Evolutionary conservation across 2,329 filamentous ascomycete genomes (phyloP).

Genomic region (Fusarium fujikuroi): DNA sequence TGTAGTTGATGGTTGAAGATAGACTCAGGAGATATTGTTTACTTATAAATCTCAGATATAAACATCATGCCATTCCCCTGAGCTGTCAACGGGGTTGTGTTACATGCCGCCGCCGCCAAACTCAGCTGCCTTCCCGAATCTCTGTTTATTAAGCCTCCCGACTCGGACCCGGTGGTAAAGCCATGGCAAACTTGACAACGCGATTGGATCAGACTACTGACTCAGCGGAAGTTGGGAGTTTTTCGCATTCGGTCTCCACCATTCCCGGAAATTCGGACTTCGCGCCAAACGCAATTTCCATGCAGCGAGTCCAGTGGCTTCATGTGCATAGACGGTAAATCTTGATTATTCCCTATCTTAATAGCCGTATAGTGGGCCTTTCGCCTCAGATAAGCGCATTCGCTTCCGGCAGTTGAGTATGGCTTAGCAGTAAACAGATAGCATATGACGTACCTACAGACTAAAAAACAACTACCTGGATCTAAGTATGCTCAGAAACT

Average conservation of each 20-base stretch:
- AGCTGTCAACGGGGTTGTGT: not conserved
- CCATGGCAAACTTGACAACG: fast-evolving
- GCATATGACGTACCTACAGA: not conserved
- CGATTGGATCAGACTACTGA: not conserved
- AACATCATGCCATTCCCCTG: not conserved
- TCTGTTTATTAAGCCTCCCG: not conserved
- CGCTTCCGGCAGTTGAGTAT: not conserved
- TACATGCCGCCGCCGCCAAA: not conserved
- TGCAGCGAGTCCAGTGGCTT: not conserved
- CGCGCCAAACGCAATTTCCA: not conserved
- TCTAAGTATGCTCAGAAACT: too few relatives aligned
- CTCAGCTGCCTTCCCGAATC: not conserved
- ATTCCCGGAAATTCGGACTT: not conserved
- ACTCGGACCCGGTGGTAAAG: not conserved
- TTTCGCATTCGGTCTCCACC: not conserved
- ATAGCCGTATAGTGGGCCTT: too few relatives aligned
- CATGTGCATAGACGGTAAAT: not conserved
- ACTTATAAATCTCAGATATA: not conserved
- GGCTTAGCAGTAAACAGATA: not conserved
- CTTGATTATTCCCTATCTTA: not conserved
- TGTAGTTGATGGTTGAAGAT: not conserved
- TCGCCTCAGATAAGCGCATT: not conserved
- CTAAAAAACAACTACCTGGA: too few relatives aligned
- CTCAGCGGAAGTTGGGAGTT: not conserved
- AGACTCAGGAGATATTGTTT: not conserved